Conservation (phyloP, 495 filamentous ascomycete genomes). For the Cairneyella variabilis region DNA sequence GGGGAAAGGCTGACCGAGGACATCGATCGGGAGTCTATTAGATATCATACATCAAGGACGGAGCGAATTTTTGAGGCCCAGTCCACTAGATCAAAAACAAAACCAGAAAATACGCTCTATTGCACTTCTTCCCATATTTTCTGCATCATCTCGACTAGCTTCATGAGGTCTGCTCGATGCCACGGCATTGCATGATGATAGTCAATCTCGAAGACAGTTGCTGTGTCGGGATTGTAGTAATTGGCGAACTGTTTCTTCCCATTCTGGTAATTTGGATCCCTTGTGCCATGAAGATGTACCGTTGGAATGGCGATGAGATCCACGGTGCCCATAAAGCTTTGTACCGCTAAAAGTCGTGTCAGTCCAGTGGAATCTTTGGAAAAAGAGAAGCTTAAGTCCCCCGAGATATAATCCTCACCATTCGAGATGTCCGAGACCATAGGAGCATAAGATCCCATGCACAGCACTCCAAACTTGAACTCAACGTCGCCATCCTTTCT, state of each 20-base stretch:
- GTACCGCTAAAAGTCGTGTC: background rate
- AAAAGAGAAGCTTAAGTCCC: background rate
- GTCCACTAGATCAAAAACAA: no score
- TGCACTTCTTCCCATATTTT: background rate
- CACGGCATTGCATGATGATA: slow-evolving; percentile 23
- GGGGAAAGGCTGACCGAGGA: no score
- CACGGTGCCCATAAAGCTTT: background rate
- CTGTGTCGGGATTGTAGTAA: slow-evolving; percentile 8
- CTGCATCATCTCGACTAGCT: slow-evolving; percentile 1
- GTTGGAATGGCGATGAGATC: slow-evolving; percentile 15
- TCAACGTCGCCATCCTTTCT: background rate
- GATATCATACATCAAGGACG: no score
- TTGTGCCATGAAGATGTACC: slow-evolving; percentile 16
- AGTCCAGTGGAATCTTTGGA: background rate
- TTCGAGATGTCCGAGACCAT: slow-evolving; percentile 16
- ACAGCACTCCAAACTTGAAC: slow-evolving; percentile 20
- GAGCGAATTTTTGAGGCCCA: no score
- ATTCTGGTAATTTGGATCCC: slow-evolving; percentile 7
- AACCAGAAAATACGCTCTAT: background rate
- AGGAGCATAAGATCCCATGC: slow-evolving; percentile 14
- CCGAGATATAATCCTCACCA: slow-evolving; percentile 1
- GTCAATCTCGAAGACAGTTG: slow-evolving; percentile 11
- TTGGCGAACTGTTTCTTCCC: slow-evolving; percentile 12
- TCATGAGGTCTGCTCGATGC: slow-evolving; percentile 6
- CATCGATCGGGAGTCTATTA: no score